Evolutionary conservation across 108 stramenopile genomes (phyloP).

Genomic region (Craspedostauros australis): DNA sequence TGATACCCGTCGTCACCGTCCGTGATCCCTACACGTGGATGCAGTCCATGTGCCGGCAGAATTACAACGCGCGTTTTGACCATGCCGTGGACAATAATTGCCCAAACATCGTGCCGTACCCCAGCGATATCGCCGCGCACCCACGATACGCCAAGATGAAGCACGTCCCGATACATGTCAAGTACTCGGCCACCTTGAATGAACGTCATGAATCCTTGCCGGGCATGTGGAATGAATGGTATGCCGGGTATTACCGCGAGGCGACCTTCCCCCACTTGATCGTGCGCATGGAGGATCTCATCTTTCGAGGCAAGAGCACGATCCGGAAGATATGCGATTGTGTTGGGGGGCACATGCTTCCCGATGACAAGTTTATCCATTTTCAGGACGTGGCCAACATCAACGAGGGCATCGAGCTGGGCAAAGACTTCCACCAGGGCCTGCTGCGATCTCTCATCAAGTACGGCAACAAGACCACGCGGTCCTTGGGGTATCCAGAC

Average conservation of each 20-base stretch:
- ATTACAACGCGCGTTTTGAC: conserved; percentile 45
- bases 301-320: conserved; percentile 46
- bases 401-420: conserved; percentile 10
- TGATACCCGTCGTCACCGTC: conserved; percentile 51
- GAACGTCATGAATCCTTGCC: conserved; percentile 34
- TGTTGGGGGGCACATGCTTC: conserved; percentile 31
- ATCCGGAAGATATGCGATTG: conserved; percentile 49
- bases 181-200: conserved; percentile 2
- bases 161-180: conserved; percentile 14
- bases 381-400: conserved; percentile 25
- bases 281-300: conserved; percentile 62
- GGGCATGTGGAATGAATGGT: conserved; percentile 66
- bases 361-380: conserved; percentile 8
- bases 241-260: conserved; percentile 26
- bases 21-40: conserved; percentile 78
- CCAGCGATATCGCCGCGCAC: conserved; percentile 10
- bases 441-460: conserved; percentile 14
- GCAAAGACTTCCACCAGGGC: background rate
- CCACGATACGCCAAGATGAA: conserved; percentile 18
- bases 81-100: conserved; percentile 19
- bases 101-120: conserved; percentile 56
- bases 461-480: conserved; percentile 13
- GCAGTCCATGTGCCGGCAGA: conserved; percentile 52
- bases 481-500: conserved; percentile 17
- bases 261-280: conserved; percentile 36